phyloP scores from a whole-genome alignment of 106 monocot genomes.

The Dendrobium catenatum region DNA sequence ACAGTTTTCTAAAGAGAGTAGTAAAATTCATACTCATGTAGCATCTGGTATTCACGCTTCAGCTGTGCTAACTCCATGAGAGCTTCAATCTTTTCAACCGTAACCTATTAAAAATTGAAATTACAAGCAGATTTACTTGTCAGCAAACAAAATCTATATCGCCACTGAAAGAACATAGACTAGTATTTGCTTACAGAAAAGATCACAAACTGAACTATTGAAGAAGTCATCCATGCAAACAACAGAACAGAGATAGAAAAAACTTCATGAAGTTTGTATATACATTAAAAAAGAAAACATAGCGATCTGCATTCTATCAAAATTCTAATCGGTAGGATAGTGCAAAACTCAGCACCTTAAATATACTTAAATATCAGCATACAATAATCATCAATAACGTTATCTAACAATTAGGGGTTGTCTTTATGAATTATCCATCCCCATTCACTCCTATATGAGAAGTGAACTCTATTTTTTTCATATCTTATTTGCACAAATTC shows the following conservation, averaged over 20 bases:
- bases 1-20: neutral
- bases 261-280: neutral
- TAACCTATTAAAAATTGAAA: slow-evolving; percentile 35
- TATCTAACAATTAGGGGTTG: neutral
- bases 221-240: too few species aligned
- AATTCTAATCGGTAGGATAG: neutral
- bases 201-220: neutral
- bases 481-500: neutral
- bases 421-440: neutral
- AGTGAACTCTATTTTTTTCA: neutral
- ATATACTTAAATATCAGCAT: neutral
- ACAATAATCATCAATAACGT: neutral
- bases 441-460: neutral
- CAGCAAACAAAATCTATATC: slow-evolving; percentile 2
- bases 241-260: neutral
- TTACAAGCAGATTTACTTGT: neutral
- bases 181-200: neutral
- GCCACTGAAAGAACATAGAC: neutral
- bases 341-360: neutral
- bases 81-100: slow-evolving; percentile 66
- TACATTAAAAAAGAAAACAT: neutral
- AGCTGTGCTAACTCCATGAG: slow-evolving; percentile 66
- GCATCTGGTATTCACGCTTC: slow-evolving; percentile 47
- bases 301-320: neutral
- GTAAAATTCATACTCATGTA: slow-evolving; percentile 40